These are phyloP conservation scores for Aspergillus ellipticus DNA, from an alignment of 495 filamentous ascomycete species.

Conservation along the genomic window DNA sequence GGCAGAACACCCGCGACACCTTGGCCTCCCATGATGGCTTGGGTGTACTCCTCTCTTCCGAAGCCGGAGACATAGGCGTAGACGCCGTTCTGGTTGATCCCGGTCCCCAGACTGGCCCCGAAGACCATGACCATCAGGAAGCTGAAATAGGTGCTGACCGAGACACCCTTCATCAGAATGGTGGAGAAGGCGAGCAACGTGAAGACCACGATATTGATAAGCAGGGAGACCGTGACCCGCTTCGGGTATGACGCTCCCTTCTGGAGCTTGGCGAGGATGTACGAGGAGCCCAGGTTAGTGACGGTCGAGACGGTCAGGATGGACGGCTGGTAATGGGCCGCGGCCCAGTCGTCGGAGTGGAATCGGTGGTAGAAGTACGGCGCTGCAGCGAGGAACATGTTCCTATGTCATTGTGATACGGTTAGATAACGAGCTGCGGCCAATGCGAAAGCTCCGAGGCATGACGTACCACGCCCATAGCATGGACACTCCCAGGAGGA, in stretches of 20 bases:
- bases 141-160: conserved; percentile 63
- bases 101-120: conserved; percentile 69
- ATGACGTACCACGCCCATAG: conserved; percentile 86
- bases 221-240: conserved; percentile 70
- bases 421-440: not conserved
- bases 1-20: conserved; percentile 89
- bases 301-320: conserved; percentile 83
- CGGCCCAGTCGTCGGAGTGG: conserved; percentile 61
- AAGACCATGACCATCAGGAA: conserved; percentile 86
- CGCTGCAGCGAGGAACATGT: conserved; percentile 95
- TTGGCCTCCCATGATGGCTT: conserved; percentile 95
- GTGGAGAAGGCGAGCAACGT: conserved; percentile 78
- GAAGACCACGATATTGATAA: conserved; percentile 70
- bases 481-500: conserved; percentile 87
- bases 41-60: conserved; percentile 78
- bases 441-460: not conserved
- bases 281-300: conserved; percentile 70
- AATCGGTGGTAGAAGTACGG: conserved; percentile 92
- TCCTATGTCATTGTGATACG: conserved; percentile 53
- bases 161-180: conserved; percentile 53
- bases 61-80: conserved; percentile 90
- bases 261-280: conserved; percentile 75
- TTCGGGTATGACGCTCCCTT: conserved; percentile 75
- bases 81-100: conserved; percentile 87
- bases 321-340: conserved; percentile 77